These are phyloP conservation scores for Xylaria nigripes DNA, from an alignment of 495 filamentous ascomycete species.

Conservation along the genomic window DNA sequence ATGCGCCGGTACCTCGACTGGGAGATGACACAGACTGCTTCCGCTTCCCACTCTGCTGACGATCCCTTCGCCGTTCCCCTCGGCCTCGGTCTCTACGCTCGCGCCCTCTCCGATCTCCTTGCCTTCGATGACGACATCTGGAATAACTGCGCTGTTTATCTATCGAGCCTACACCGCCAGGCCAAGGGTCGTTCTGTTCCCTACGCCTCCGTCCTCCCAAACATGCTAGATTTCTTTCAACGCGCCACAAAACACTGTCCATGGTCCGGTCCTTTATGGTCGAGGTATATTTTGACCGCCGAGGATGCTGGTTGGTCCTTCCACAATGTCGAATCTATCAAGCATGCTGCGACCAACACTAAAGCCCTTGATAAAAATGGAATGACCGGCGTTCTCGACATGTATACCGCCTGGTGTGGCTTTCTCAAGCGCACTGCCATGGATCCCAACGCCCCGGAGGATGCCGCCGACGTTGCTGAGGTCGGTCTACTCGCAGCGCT, in stretches of 20 bases:
- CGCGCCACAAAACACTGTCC: slow-evolving; percentile 81
- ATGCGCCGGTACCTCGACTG: slow-evolving; percentile 74
- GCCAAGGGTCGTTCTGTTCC: slow-evolving; percentile 20
- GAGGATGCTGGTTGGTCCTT: slow-evolving; percentile 69
- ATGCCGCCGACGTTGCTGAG: slow-evolving; percentile 84
- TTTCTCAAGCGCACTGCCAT: slow-evolving; percentile 80
- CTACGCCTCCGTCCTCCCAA: slow-evolving; percentile 26
- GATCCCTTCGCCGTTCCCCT: slow-evolving; percentile 45
- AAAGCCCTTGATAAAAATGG: slow-evolving; percentile 62
- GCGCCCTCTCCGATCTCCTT: slow-evolving; percentile 58
- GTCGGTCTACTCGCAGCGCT: slow-evolving; percentile 78
- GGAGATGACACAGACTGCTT: slow-evolving; percentile 55
- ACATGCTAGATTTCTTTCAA: slow-evolving; percentile 44
- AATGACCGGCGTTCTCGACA: slow-evolving; percentile 77
- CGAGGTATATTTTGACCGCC: slow-evolving; percentile 72
- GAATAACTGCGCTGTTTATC: slow-evolving; percentile 72
- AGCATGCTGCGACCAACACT: slow-evolving; percentile 82
- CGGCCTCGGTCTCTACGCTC: slow-evolving; percentile 67
- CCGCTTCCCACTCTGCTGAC: slow-evolving; percentile 10
- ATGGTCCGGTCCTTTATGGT: slow-evolving; percentile 87
- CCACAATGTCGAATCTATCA: slow-evolving; percentile 75
- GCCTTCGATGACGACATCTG: slow-evolving; percentile 62
- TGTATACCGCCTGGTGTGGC: slow-evolving; percentile 87
- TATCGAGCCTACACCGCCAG: slow-evolving; percentile 38
- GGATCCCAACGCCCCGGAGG: slow-evolving; percentile 65